Evolutionary conservation across 2,329 filamentous ascomycete genomes (phyloP), one percentile per base, ranked within the genome.

Genomic region (Talaromyces sp.): DNA sequence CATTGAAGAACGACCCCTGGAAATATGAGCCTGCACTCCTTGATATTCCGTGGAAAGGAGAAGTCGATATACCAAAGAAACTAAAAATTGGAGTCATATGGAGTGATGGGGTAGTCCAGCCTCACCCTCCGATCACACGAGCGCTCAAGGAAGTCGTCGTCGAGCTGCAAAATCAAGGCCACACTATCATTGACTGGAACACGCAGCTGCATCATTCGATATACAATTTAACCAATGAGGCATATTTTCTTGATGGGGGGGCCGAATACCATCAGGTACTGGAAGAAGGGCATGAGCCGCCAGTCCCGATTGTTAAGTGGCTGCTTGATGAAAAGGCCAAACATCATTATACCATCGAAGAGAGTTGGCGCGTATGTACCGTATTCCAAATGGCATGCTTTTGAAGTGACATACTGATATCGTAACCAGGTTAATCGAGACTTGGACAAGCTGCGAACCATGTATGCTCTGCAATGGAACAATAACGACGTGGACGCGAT

Each of bases 91-190:
- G 78, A 6, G 79, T 89, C 13, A 75, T 88, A 67, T 84, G 81
- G 80, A 75, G 85, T 66, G 87, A 89, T 68, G 82, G 80, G 17
- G 78, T 88, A 36, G 85, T 88, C 2, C 76, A 71, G 3, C 86
- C 86, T 0, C 87, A 88, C 36, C 86, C 88, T 2, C 87, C 88
- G 0, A 80, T 90, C 3, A 72, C 78, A 0, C 79, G 86, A 6
- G 87, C 85, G 1, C 70, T 90, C 10, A 70, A 73, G 4, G 68
- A 75, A 1, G 72, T 83, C 0, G 78, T 77, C 0, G 72, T 75
- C 7, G 32, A 52, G 2, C 36, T 66, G 13, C 42, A 54, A 28
- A 52, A 36, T 10, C 55, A 55, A 15, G 62, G 62, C 10, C 59
- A 61, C 42, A 30, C 9, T 4, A 19, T 60, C 2, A 58, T 62